phyloP scores from a whole-genome alignment of 352 stramenopile species.

The Pythium insidiosum region DNA sequence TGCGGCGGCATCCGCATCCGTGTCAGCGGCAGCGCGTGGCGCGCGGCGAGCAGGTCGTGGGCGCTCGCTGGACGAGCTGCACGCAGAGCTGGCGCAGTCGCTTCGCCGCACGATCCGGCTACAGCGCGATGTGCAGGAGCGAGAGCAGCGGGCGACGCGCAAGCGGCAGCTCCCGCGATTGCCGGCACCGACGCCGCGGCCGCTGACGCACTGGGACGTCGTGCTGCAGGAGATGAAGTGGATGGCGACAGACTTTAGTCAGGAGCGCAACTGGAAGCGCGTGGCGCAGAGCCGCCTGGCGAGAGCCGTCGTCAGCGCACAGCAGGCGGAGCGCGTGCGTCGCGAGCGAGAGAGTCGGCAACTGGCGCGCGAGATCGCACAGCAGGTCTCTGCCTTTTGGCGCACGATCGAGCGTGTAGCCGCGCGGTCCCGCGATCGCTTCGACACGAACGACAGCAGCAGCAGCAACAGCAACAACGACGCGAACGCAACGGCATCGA shows the following conservation, averaged over 20 bases:
- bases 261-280: constrained; percentile 96
- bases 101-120: constrained; percentile 41
- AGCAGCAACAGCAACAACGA: neutral
- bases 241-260: constrained; percentile 94
- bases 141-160: constrained; percentile 25
- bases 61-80: constrained; percentile 18
- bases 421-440: constrained; percentile 60
- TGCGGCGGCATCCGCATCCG: constrained; percentile 1
- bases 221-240: constrained; percentile 96
- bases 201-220: constrained; percentile 89
- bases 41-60: no score
- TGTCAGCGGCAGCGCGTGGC: no score
- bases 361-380: constrained; percentile 49
- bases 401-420: constrained; percentile 80
- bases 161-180: constrained; percentile 71
- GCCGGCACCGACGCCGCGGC: constrained; percentile 31
- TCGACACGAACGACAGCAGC: constrained; percentile 29
- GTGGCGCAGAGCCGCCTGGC: constrained; percentile 56
- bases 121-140: constrained; percentile 27
- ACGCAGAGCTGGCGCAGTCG: constrained; percentile 40
- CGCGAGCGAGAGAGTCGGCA: constrained; percentile 61
- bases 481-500: constrained; percentile 1
- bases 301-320: constrained; percentile 48
- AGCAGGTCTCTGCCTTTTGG: constrained; percentile 79
- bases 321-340: constrained; percentile 58